Percentiles rank a stretch among this genome's conserved stretches.
Conservation (phyloP, 345 rosid genomes). For the Punica granatum region DNA sequence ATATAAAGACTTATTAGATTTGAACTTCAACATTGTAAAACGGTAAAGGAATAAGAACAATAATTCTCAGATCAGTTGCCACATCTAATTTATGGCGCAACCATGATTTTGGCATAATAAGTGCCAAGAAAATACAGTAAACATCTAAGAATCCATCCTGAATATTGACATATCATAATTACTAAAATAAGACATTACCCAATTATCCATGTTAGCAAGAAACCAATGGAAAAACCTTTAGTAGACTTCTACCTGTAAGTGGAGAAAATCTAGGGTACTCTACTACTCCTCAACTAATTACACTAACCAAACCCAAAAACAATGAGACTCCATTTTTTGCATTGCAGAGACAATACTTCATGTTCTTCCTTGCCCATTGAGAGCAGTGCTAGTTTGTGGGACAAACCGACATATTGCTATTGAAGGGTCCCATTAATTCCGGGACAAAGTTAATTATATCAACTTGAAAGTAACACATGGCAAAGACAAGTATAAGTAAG, state of each 20-base stretch:
- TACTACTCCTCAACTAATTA: constrained; percentile 70
- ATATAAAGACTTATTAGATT: too few species aligned
- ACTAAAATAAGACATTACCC: constrained; percentile 34
- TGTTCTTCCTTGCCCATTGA: constrained; percentile 35
- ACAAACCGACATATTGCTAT: constrained; percentile 13
- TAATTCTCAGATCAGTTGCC: too few species aligned
- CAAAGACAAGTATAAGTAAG: neutral
- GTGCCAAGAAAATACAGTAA: too few species aligned
- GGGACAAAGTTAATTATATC: neutral
- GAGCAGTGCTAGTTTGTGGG: constrained; percentile 29
- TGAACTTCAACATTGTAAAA: too few species aligned
- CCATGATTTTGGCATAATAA: too few species aligned
- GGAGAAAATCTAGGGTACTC: constrained; percentile 79
- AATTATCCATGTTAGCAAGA: constrained; percentile 68
- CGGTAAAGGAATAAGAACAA: too few species aligned
- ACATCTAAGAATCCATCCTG: too few species aligned
- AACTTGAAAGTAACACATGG: too few species aligned
- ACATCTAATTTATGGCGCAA: too few species aligned
- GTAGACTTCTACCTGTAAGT: constrained; percentile 59
- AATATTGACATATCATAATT: too few species aligned
- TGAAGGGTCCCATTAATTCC: constrained; percentile 1
- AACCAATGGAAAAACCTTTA: constrained; percentile 71
- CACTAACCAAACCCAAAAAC: constrained; percentile 56
- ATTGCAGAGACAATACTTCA: constrained; percentile 47
- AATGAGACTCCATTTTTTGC: constrained; percentile 41